phyloP scores from a whole-genome alignment of 352 stramenopile species.

The Pythium monospermum region DNA sequence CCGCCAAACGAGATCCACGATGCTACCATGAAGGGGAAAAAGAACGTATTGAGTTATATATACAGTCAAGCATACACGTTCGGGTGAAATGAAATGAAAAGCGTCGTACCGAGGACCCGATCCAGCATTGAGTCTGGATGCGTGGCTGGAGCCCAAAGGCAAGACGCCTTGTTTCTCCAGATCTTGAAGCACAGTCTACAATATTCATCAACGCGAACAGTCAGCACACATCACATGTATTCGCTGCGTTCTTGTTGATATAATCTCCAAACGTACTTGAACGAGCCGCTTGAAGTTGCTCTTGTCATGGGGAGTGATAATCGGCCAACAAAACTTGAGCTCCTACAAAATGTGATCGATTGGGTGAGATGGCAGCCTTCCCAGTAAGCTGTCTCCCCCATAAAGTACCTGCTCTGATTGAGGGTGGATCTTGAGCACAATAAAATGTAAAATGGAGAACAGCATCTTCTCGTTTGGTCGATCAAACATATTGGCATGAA shows the following conservation, averaged over 20 bases:
- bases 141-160: conserved; percentile 45
- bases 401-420: conserved; percentile 16
- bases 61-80: no score
- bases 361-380: no score
- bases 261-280: conserved; percentile 22
- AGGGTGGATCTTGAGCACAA: conserved; percentile 33
- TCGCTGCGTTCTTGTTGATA: background rate
- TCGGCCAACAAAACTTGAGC: conserved; percentile 50
- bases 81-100: no score
- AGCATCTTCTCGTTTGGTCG: conserved; percentile 54
- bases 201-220: no score
- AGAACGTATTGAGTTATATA: background rate
- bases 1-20: conserved; percentile 51
- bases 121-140: conserved; percentile 44
- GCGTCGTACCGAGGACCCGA: conserved; percentile 33
- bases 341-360: conserved; percentile 31
- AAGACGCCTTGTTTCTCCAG: conserved; percentile 41
- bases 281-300: conserved; percentile 55
- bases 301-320: conserved; percentile 53
- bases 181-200: conserved; percentile 31
- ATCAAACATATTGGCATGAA: conserved; percentile 41
- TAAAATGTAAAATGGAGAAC: conserved; percentile 37
- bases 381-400: background rate
- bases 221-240: no score
- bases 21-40: conserved; percentile 12